Percentiles rank a stretch among this genome's conserved stretches.
These are phyloP conservation scores for Yamadazyma sp. DNA, from an alignment of 805 yeast genomes.

Conservation along the genomic window DNA sequence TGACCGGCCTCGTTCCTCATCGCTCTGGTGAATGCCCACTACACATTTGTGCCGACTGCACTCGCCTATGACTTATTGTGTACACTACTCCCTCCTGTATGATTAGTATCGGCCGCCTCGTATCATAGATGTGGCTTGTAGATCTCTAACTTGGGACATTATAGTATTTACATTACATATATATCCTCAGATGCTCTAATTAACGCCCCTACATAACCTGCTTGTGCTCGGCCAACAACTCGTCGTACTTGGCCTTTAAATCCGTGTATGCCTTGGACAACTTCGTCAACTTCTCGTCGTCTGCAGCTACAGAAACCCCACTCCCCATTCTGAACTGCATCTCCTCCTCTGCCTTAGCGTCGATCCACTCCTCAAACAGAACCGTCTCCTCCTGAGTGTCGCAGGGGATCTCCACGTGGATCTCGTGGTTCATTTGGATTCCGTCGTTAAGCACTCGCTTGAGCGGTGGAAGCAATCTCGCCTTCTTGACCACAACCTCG, in stretches of 20 bases:
- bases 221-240: slow-evolving; percentile 51
- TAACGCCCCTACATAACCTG: too few relatives aligned
- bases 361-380: slow-evolving; percentile 46
- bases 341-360: slow-evolving; percentile 51
- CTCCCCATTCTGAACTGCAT: slow-evolving; percentile 43
- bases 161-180: too few relatives aligned
- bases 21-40: too few relatives aligned
- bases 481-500: slow-evolving; percentile 27
- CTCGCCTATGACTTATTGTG: too few relatives aligned
- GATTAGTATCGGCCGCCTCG: too few relatives aligned
- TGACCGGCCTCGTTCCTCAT: too few relatives aligned
- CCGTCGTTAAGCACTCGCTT: slow-evolving; percentile 54
- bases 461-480: slow-evolving; percentile 57
- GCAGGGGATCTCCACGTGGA: slow-evolving; percentile 35
- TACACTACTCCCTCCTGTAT: too few relatives aligned
- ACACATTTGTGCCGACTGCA: too few relatives aligned
- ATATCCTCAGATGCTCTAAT: too few relatives aligned
- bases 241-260: slow-evolving; percentile 59
- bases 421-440: slow-evolving; percentile 43
- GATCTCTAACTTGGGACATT: too few relatives aligned
- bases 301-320: slow-evolving; percentile 23
- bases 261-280: slow-evolving; percentile 61
- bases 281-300: slow-evolving; percentile 41
- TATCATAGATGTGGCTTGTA: too few relatives aligned
- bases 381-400: background rate